Base-by-base conservation (phyloP, 805 yeast species). In the Candida xyloterini region DNA sequence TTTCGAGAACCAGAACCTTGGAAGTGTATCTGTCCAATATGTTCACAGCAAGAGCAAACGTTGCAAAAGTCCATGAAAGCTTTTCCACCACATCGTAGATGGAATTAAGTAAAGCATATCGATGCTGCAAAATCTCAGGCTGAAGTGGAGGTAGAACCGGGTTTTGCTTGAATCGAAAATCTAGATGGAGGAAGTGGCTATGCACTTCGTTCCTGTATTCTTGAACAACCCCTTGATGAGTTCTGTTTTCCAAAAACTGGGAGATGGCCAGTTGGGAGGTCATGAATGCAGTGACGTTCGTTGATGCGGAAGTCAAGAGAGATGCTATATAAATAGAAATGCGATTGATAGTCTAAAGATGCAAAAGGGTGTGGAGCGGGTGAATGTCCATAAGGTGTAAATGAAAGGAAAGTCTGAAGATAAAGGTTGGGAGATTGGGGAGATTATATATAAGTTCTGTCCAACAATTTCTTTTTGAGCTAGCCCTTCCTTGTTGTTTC, bases 21-120 rank as follows among this genome's bases (percentile, higher is more conserved):
- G 67, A 59, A 21, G 68, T 59, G 51, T 67, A 71, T 21, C 63
- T 56, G 50, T 71, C 76, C 33, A 69, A 54, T 8, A 67, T 38
- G 23, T 60, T 57, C 20, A 67, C 65, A 1, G 71, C 65, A 3
- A 60, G 48, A 40, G 65, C 62, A 42, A 68, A 67, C 10, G 68
- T 64, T 14, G 63, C 56, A 25, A 52, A 52, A 8, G 60, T 45
- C 60, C 66, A 60, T 21, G 49, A 44, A 13, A 60, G 46, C 39
- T 53, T 52, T 30, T 46, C 54, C 20, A 48, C 52, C 15, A 60
- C 61, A 38, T 63, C 66, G 29, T 57, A 52, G 11, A 65, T 29
- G 10, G 63, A 57, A 33, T 59, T 62, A 21, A 65, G 40, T 13
- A 63, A 42, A n/a, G 40, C 46, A 31, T 33, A 50, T 45, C 65